A percentile compares a stretch with the other conserved stretches of the same genome.
Conservation (phyloP, 345 rosid species). For the Anacardium occidentale region DNA sequence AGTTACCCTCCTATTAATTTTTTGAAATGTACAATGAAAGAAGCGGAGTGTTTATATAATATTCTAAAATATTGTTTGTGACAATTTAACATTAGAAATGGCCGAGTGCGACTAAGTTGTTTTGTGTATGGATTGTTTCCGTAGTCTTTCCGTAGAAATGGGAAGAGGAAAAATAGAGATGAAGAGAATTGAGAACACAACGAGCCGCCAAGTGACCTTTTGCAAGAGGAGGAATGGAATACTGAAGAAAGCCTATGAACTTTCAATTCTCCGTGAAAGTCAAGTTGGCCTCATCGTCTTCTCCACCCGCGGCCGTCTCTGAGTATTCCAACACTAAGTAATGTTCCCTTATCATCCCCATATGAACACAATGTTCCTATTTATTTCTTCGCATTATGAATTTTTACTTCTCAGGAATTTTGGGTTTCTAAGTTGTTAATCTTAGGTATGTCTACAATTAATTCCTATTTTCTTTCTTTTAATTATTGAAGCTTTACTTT, state of each 20-base stretch:
- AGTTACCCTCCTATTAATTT: too few species aligned
- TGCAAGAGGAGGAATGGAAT: conserved; percentile 92
- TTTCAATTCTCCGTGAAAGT: conserved; percentile 25
- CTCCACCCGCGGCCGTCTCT: conserved; percentile 92
- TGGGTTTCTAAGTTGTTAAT: too few species aligned
- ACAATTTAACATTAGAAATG: too few species aligned
- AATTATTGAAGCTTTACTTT: background rate
- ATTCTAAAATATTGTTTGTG: too few species aligned
- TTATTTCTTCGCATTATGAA: too few species aligned
- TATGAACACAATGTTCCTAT: background rate
- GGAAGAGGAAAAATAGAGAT: conserved; percentile 32
- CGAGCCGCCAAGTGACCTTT: conserved; percentile 84
- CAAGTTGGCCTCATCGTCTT: conserved; percentile 88
- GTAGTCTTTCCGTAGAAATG: conserved; percentile 35
- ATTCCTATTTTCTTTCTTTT: too few species aligned
- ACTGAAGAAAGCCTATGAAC: conserved; percentile 80
- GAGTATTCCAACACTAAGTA: conserved; percentile 89
- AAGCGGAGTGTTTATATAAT: too few species aligned
- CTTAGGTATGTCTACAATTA: too few species aligned
- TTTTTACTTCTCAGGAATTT: too few species aligned
- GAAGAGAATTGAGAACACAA: conserved; percentile 91
- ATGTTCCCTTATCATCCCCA: background rate
- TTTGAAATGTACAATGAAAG: too few species aligned
- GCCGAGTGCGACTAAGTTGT: too few species aligned
- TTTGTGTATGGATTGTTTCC: too few species aligned